A percentile compares a stretch with the other conserved stretches of the same genome.
Evolutionary conservation across 257 asterid genomes (phyloP).

Genomic region (Voacanga thouarsii): DNA sequence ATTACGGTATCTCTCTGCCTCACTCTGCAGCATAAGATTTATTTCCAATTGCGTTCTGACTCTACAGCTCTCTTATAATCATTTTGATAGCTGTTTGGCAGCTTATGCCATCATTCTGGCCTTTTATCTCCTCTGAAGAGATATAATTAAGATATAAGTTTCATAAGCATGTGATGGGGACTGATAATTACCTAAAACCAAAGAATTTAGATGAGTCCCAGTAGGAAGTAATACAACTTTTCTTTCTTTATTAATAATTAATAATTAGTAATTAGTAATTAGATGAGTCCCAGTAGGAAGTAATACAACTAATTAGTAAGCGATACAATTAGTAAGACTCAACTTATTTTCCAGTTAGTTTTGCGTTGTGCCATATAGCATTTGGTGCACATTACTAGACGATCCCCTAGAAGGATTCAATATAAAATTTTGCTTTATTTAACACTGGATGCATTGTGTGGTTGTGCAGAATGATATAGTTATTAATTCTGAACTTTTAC

Average conservation of each 20-base stretch:
- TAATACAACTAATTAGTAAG: too few relatives aligned
- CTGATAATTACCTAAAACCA: neutral
- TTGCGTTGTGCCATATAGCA: too few relatives aligned
- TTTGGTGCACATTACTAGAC: neutral
- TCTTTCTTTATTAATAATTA: too few relatives aligned
- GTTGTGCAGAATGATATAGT: neutral
- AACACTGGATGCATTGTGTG: neutral
- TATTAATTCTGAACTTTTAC: neutral
- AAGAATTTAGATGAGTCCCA: neutral
- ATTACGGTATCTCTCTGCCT: constrained; percentile 27
- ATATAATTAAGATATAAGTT: neutral
- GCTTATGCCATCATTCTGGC: neutral
- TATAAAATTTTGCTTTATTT: too few relatives aligned
- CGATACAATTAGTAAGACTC: neutral
- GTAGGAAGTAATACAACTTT: neutral
- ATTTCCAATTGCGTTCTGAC: neutral
- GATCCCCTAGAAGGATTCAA: neutral
- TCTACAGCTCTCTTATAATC: neutral
- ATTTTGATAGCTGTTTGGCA: neutral
- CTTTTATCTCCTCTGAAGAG: neutral
- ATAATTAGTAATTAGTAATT: too few relatives aligned
- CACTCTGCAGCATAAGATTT: neutral
- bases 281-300: neutral
- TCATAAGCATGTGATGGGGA: neutral
- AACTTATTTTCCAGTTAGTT: neutral